Conservation (phyloP, 495 filamentous ascomycete species). For the Podospora comata region DNA sequence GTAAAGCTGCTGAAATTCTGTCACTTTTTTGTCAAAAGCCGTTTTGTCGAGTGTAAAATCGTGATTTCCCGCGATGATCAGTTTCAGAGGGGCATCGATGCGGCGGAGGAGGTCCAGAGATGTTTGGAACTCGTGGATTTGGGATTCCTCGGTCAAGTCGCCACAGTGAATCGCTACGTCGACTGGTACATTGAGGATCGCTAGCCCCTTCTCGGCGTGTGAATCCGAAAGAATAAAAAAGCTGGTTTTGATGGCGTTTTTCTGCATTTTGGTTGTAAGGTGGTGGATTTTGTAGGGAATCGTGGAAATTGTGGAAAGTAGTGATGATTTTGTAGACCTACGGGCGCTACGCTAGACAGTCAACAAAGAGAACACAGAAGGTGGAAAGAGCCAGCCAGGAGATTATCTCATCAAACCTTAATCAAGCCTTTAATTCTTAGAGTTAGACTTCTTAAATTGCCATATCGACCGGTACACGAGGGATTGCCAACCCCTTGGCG, state of each 20-base stretch:
- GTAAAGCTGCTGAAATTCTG: not conserved
- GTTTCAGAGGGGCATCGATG: slow-evolving; percentile 64
- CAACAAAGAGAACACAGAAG: not conserved
- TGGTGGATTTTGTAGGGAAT: not conserved
- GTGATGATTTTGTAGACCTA: not conserved
- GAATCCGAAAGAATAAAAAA: slow-evolving; percentile 65
- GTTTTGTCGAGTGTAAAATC: slow-evolving; percentile 66
- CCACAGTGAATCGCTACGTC: slow-evolving; percentile 73
- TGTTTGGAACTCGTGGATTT: slow-evolving; percentile 50
- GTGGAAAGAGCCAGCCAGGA: not conserved
- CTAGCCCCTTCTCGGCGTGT: slow-evolving; percentile 37
- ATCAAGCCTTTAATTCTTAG: too few relatives aligned
- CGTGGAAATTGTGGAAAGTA: not conserved
- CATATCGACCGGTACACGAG: too few relatives aligned
- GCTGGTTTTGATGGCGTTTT: slow-evolving; percentile 26
- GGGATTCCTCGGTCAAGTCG: slow-evolving; percentile 66
- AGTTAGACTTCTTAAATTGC: too few relatives aligned
- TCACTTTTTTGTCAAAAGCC: not conserved
- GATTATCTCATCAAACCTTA: not conserved
- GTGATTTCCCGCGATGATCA: slow-evolving; percentile 81
- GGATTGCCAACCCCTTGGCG: too few relatives aligned
- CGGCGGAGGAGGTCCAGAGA: slow-evolving; percentile 55
- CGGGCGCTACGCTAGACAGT: not conserved
- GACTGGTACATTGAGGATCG: slow-evolving; percentile 13
- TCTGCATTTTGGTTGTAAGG: not conserved